A percentile compares a stretch with the other conserved stretches of the same genome.
phyloP scores from a whole-genome alignment of 257 asterid genomes.

The Apocynum venetum region DNA sequence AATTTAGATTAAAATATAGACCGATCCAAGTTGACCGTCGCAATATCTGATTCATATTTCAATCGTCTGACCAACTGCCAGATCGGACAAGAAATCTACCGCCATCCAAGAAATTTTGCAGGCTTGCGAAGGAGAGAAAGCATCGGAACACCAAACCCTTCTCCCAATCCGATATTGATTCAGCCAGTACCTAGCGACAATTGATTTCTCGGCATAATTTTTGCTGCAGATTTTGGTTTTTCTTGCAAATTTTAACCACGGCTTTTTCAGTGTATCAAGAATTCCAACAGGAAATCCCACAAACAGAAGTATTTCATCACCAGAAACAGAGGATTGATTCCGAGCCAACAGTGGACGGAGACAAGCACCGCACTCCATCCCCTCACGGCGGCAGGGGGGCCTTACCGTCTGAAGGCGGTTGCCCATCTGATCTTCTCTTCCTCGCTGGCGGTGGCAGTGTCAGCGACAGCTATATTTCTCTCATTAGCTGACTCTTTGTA shows the following conservation, averaged over 20 bases:
- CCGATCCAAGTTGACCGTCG: too few relatives aligned
- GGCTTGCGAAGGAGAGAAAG: slow-evolving; percentile 25
- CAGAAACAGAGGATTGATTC: slow-evolving; percentile 13
- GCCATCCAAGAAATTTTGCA: background rate
- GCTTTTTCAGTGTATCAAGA: slow-evolving; percentile 26
- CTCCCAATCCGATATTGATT: background rate
- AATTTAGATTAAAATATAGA: too few relatives aligned
- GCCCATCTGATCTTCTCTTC: slow-evolving; percentile 71
- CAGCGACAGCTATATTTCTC: background rate
- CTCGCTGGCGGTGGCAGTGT: slow-evolving; percentile 55
- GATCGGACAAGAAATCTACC: background rate
- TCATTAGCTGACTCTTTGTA: slow-evolving; percentile 3
- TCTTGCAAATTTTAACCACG: slow-evolving; percentile 29
- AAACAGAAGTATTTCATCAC: slow-evolving; percentile 14
- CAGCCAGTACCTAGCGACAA: background rate
- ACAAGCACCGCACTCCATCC: slow-evolving; percentile 53
- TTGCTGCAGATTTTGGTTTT: background rate
- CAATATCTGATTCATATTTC: too few relatives aligned
- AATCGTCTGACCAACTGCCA: background rate
- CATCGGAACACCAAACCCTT: slow-evolving; percentile 25
- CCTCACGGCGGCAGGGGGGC: slow-evolving; percentile 90
- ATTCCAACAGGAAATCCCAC: slow-evolving; percentile 5
- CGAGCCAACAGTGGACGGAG: slow-evolving; percentile 36
- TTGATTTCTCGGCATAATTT: background rate
- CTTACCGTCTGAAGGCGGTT: slow-evolving; percentile 74